A percentile compares a stretch with the other conserved stretches of the same genome.
These are phyloP conservation scores for Tuber brumale DNA, from an alignment of 495 filamentous ascomycete species.

Conservation along the genomic window DNA sequence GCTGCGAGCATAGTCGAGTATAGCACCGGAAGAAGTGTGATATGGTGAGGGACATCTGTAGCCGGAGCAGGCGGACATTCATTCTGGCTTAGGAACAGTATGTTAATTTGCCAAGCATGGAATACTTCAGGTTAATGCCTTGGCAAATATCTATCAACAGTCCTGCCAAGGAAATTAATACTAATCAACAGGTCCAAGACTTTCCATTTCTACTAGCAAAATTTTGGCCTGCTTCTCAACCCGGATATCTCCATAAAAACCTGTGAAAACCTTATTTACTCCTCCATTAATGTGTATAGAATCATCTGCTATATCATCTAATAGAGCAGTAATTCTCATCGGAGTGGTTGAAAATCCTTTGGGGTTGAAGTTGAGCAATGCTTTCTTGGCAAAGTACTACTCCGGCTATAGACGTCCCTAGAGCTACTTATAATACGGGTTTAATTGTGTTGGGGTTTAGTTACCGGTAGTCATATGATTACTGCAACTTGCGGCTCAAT, in stretches of 20 bases:
- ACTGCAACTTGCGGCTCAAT: constrained; percentile 1
- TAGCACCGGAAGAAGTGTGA: not conserved
- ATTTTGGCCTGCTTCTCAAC: not conserved
- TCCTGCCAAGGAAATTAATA: not conserved
- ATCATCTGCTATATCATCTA: not conserved
- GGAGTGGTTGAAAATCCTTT: not conserved
- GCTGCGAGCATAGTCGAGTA: too few species aligned
- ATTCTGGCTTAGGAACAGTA: not conserved
- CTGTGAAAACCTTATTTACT: not conserved
- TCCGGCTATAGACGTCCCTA: not conserved
- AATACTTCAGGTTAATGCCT: not conserved
- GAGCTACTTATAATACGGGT: not conserved
- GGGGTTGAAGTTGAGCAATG: not conserved
- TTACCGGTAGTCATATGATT: constrained; percentile 1
- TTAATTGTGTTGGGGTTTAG: not conserved
- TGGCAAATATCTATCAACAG: not conserved
- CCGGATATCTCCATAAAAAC: not conserved
- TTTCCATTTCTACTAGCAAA: not conserved
- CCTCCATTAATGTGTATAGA: not conserved
- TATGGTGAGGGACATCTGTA: not conserved
- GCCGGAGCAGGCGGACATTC: not conserved
- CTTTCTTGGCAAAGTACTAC: not conserved
- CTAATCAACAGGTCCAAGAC: not conserved
- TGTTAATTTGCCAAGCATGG: not conserved
- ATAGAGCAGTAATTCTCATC: not conserved